Percentiles rank a stretch among this genome's conserved stretches.
Evolutionary conservation across 2,329 filamentous ascomycete species (phyloP).

Genomic region (Berkeleyomyces basicola): DNA sequence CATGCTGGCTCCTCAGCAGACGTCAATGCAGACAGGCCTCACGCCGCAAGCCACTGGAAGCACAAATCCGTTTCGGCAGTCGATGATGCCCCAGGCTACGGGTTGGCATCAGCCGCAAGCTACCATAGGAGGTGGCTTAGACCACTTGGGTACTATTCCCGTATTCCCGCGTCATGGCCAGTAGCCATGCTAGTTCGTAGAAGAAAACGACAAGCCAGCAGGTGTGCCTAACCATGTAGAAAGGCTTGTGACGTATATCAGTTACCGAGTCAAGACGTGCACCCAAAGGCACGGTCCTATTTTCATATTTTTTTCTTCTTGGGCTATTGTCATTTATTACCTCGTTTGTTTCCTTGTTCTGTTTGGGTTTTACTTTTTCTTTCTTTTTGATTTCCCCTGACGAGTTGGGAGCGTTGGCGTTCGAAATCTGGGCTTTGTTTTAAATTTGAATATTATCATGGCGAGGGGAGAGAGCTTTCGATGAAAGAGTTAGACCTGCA

Average conservation of each 20-base stretch:
- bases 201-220: slow-evolving; percentile 20
- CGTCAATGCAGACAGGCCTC: slow-evolving; percentile 34
- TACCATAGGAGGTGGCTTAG: slow-evolving; percentile 60
- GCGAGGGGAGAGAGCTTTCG: not conserved
- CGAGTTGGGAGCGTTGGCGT: slow-evolving; percentile 9
- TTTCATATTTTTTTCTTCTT: not conserved
- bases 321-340: not conserved
- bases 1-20: slow-evolving; percentile 21
- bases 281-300: not conserved
- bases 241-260: not conserved
- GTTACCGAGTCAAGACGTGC: not conserved
- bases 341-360: not conserved
- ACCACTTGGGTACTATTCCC: slow-evolving; percentile 61
- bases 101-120: slow-evolving; percentile 66
- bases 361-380: not conserved
- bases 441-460: not conserved
- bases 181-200: slow-evolving; percentile 44
- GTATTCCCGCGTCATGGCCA: slow-evolving; percentile 70
- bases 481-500: slow-evolving; percentile 3
- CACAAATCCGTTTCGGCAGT: slow-evolving; percentile 91
- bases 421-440: slow-evolving; percentile 7
- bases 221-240: not conserved
- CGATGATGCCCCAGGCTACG: slow-evolving; percentile 73
- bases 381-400: not conserved
- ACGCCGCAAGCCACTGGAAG: slow-evolving; percentile 67